Evolutionary conservation across 345 rosid genomes (phyloP), one percentile per base, ranked within the genome.

Genomic region (Kernera saxatilis): DNA sequence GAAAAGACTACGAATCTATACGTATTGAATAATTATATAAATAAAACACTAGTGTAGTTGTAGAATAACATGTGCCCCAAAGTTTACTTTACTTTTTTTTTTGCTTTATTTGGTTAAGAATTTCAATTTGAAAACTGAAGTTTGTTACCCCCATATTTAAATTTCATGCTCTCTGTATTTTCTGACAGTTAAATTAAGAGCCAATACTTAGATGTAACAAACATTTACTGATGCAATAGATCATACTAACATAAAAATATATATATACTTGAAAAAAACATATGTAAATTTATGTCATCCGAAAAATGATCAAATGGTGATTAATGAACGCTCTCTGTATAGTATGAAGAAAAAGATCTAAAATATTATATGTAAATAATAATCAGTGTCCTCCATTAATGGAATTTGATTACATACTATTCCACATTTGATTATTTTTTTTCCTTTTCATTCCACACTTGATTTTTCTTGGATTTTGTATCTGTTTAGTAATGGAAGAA

Each of bases 341-440:
- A 40, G 17, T 49, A 23, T 32, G 32, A 9, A 56, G 35, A 13
- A 8, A 30, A 43, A 21, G 0, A 11, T 4, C 12, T 54, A 18
- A 8, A n/a, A 21, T 69, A 32, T 41, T 68, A 17, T 44, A 50
- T 60, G 23, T 50, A 27, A 19, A 30, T n/a, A 51, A 51, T 60
- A 52, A 54, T 72, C 30, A 30, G 8, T 63, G 13, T 30, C 70
- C 6, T 72, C 37, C 30, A 33, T 12, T 72, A 30, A 63, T 53
- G 64, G 70, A 46, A 40, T 52, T 63, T 61, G 63, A 63, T 54
- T 54, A 33, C 46, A 41, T 72, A 53, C 44, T 46, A 41, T 53
- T 43, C 32, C 58, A 52, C 54, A 33, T 39, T 51, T 25, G n/a
- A 0, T 35, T 41, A 64, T 35, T 37, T 1, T 55, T 55, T n/a